Conservation (phyloP, 2,329 filamentous ascomycete species). For the Coniochaeta hoffmannii region DNA sequence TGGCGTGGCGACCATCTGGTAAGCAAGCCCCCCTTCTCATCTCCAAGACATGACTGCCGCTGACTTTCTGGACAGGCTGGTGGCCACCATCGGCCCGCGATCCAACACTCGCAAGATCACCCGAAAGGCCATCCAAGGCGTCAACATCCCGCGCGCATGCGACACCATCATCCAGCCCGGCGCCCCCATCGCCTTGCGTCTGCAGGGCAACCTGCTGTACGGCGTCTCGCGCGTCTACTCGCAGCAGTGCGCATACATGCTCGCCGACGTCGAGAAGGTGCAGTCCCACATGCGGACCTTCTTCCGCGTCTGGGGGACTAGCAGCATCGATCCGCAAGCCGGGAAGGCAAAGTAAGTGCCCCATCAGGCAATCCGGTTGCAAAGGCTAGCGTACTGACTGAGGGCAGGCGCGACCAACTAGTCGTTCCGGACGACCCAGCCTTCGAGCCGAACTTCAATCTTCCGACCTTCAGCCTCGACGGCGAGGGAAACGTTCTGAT, state of each 20-base stretch:
- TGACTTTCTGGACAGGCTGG: conserved; percentile 54
- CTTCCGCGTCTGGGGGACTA: conserved; percentile 47
- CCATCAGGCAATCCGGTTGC: background rate
- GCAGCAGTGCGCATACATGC: conserved; percentile 81
- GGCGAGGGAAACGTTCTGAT: conserved; percentile 23
- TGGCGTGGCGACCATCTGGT: conserved; percentile 95
- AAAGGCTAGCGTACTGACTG: conserved; percentile 7
- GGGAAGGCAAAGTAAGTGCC: conserved; percentile 61
- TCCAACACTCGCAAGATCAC: conserved; percentile 66
- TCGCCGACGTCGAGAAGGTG: conserved; percentile 70
- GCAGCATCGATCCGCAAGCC: conserved; percentile 61
- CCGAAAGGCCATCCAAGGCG: conserved; percentile 79
- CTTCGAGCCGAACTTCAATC: conserved; percentile 61
- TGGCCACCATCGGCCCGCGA: conserved; percentile 77
- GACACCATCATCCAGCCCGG: conserved; percentile 74
- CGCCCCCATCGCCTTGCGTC: conserved; percentile 79
- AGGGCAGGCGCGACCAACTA: conserved; percentile 62
- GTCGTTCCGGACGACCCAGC: conserved; percentile 74
- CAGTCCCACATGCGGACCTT: conserved; percentile 66
- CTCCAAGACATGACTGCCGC: background rate
- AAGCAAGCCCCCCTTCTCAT: conserved; percentile 21
- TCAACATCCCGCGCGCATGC: conserved; percentile 81
- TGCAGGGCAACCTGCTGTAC: conserved; percentile 83
- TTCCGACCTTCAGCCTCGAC: conserved; percentile 50
- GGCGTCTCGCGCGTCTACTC: conserved; percentile 79